Evolutionary conservation across 306 rosid species (phyloP).

Genomic region (Lablab purpureus): DNA sequence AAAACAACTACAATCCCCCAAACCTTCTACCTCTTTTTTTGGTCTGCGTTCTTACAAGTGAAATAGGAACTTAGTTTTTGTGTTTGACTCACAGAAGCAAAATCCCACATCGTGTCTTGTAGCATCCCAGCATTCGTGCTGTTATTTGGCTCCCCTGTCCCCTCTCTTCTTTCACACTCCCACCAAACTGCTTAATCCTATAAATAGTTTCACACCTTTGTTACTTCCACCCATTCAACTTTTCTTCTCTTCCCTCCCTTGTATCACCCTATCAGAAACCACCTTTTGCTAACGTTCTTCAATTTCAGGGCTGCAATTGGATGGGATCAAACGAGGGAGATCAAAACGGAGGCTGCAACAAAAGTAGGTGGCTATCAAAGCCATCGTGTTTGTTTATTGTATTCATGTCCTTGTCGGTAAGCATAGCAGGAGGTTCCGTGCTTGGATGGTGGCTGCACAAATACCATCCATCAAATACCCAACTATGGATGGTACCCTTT

Average conservation of each 20-base stretch:
- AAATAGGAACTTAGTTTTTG: too few species aligned
- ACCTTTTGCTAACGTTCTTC: not conserved
- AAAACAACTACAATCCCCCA: too few species aligned
- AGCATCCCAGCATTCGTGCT: too few species aligned
- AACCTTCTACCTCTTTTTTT: too few species aligned
- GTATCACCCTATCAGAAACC: too few species aligned
- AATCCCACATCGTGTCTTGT: too few species aligned
- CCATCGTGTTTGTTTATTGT: constrained; percentile 36
- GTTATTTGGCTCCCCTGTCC: not conserved
- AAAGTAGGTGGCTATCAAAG: constrained; percentile 26
- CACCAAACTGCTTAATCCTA: too few species aligned
- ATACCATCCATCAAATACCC: constrained; percentile 56
- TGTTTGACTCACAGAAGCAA: too few species aligned
- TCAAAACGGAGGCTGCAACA: constrained; percentile 37
- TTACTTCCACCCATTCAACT: too few species aligned
- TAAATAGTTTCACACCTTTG: too few species aligned
- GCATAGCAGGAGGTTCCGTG: constrained; percentile 59
- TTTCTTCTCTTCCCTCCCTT: too few species aligned
- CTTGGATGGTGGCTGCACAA: constrained; percentile 73
- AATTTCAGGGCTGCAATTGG: constrained; percentile 40
- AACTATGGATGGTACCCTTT: constrained; percentile 92
- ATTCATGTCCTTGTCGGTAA: constrained; percentile 46
- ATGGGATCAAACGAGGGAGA: constrained; percentile 61
- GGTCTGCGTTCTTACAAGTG: too few species aligned
- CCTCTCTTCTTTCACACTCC: not conserved